phyloP scores from a whole-genome alignment of 805 yeast species.

The Ogataea nakhonphanomensis region DNA sequence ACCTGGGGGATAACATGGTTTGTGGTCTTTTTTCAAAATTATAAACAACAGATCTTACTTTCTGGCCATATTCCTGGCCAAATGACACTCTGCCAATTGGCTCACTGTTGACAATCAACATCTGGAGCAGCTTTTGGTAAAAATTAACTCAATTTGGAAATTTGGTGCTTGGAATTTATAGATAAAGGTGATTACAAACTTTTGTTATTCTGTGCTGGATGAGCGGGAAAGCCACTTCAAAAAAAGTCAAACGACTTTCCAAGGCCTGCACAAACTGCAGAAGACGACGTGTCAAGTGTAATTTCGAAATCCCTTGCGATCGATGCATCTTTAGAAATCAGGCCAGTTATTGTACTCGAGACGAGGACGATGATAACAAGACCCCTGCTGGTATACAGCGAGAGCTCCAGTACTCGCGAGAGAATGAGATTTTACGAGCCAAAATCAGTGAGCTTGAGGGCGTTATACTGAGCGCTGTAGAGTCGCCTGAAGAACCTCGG shows the following conservation, averaged over 20 bases:
- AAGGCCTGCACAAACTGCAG: constrained; percentile 43
- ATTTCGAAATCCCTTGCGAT: constrained; percentile 42
- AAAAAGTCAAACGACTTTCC: constrained; percentile 29
- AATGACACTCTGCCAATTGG: background rate
- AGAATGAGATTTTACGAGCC: constrained; percentile 20
- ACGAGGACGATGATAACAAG: constrained; percentile 28
- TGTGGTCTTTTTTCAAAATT: too few species aligned
- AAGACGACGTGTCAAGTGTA: constrained; percentile 43
- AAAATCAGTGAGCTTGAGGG: constrained; percentile 21
- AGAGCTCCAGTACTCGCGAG: constrained; percentile 18
- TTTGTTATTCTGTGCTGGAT: too few species aligned
- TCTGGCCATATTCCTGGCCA: too few species aligned
- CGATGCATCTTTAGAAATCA: constrained; percentile 34
- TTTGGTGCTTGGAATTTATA: background rate
- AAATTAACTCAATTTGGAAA: constrained; percentile 4
- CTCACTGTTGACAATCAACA: background rate
- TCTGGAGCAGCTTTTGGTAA: background rate
- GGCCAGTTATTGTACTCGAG: constrained; percentile 28
- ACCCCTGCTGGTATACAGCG: constrained; percentile 14
- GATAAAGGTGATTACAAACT: too few species aligned
- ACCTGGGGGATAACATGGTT: too few species aligned
- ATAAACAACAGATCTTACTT: too few species aligned
- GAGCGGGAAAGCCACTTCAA: background rate
- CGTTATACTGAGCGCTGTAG: constrained; percentile 1
- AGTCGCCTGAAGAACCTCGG: background rate